Evolutionary conservation across 768 basidiomycete genomes (phyloP), one percentile per base, ranked within the genome.

Genomic region (Macrolepiota dolichaula): DNA sequence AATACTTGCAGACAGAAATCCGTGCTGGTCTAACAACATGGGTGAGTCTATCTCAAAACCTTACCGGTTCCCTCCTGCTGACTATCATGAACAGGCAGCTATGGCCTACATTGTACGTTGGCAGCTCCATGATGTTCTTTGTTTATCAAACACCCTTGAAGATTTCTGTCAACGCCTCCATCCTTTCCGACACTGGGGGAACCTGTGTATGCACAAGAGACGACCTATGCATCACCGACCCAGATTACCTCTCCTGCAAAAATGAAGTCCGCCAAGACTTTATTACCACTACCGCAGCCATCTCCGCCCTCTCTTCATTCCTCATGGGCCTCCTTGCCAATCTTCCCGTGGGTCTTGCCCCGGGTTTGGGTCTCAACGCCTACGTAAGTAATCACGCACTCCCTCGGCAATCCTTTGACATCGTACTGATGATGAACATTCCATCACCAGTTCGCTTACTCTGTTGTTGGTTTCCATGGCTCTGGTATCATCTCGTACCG

Each of bases 321-420:
- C 81, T 93, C 62, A 92, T 95, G 91, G 93, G 93, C 50, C 74
- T 87, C 13, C 71, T 93, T 24, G 93, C 91, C 40, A 95, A 95
- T 69, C 77, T 95, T n/a, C 93, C 93, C 1, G 84, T 95, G n/a
- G 91, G 88, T 32, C 83, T 94, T 73, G 92, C 92, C 1, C 92
- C 92, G 22, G 93, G 93, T 61, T 79, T 95, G 62, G 92, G 92
- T 57, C 74, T 93, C 25, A 91, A 91, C 64, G 89, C 90, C 42
- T 92, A 91, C 65, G 90, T 90, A 70, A 63, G 87, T 75, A 50
- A 59, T n/a, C 57, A 51, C 22, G 27, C 52, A 15, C 36, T 17
- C 27, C 19, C 22, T 6, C 42, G 22, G n/a, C 58, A 10, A n/a
- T 44, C 42, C 19, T 7, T n/a, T 62, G 32, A 38, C 38, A 51